Evolutionary conservation across 208 protist species (phyloP).

Genomic region (Acanthamoeba triangularis): DNA sequence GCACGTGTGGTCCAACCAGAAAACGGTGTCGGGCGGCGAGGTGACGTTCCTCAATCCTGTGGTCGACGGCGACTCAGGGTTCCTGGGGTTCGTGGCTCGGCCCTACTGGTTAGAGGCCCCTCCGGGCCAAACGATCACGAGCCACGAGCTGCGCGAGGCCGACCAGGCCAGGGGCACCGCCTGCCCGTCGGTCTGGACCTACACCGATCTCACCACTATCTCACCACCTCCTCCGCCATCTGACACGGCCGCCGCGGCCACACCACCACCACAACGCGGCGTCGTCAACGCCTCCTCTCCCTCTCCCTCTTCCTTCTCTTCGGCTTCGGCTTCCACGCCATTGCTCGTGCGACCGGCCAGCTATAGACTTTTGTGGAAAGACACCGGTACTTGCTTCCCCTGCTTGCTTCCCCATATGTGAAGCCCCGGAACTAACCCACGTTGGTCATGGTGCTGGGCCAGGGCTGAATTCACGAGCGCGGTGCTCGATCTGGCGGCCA

Average conservation of each 20-base stretch:
- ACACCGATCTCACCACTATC: neutral
- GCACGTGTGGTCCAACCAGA: slow-evolving; percentile 6
- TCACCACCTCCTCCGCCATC: neutral
- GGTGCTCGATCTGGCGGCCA: slow-evolving; percentile 35
- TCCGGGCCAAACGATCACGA: neutral
- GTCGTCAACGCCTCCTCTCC: neutral
- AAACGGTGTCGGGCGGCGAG: neutral
- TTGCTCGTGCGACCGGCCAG: neutral
- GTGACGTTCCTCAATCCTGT: slow-evolving; percentile 4
- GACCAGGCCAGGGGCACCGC: neutral
- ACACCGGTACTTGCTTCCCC: neutral
- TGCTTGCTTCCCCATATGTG: neutral
- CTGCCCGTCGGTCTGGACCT: neutral
- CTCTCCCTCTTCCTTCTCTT: neutral
- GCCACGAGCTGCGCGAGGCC: neutral
- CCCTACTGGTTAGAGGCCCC: neutral
- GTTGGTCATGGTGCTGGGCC: neutral
- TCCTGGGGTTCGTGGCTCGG: neutral
- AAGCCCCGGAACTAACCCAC: too few species aligned
- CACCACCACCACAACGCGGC: too few species aligned
- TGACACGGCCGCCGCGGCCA: neutral
- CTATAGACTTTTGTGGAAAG: slow-evolving; percentile 15
- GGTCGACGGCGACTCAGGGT: neutral
- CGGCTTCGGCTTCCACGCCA: neutral
- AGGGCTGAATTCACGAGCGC: neutral